A percentile compares a stretch with the other conserved stretches of the same genome.
Evolutionary conservation across 305 asterid species (phyloP).

Genomic region (Striga hermonthica): DNA sequence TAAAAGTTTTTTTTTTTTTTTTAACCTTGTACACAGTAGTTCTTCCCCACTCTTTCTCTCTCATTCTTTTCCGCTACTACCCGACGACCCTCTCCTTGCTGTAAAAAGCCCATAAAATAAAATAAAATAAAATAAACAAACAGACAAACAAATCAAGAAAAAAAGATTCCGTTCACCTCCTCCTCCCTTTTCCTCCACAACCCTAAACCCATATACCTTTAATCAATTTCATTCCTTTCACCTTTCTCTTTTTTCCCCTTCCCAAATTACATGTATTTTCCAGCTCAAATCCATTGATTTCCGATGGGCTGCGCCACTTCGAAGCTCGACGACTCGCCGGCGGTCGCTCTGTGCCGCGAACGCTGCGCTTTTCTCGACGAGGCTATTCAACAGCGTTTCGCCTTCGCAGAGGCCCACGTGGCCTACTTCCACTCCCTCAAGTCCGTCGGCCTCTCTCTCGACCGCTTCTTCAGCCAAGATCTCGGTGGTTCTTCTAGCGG

Average conservation of each 20-base stretch:
- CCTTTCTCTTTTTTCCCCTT: constrained; percentile 10
- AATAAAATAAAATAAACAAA: constrained; percentile 6
- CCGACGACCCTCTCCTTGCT: constrained; percentile 57
- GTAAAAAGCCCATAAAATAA: constrained; percentile 35
- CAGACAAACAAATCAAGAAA: constrained; percentile 12
- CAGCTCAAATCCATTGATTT: constrained; percentile 14
- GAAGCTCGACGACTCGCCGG: constrained; percentile 86
- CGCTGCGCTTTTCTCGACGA: constrained; percentile 80
- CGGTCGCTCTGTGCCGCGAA: constrained; percentile 77
- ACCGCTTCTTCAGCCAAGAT: constrained; percentile 66
- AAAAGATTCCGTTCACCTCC: constrained; percentile 42
- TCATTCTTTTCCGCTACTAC: constrained; percentile 35
- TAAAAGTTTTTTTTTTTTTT: background rate
- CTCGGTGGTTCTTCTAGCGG: constrained; percentile 30
- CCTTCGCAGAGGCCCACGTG: constrained; percentile 75
- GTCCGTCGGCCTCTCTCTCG: constrained; percentile 59
- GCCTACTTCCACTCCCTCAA: constrained; percentile 73
- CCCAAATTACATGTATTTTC: background rate
- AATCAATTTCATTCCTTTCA: constrained; percentile 8
- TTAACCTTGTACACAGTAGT: constrained; percentile 33
- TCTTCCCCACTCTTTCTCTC: constrained; percentile 11
- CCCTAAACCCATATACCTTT: constrained; percentile 38
- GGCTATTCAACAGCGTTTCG: constrained; percentile 78
- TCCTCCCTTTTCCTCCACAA: constrained; percentile 30
- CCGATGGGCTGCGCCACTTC: constrained; percentile 88